Evolutionary conservation across 1,284 basidiomycete species (phyloP).

Genomic region (Sporisorium scitamineum): DNA sequence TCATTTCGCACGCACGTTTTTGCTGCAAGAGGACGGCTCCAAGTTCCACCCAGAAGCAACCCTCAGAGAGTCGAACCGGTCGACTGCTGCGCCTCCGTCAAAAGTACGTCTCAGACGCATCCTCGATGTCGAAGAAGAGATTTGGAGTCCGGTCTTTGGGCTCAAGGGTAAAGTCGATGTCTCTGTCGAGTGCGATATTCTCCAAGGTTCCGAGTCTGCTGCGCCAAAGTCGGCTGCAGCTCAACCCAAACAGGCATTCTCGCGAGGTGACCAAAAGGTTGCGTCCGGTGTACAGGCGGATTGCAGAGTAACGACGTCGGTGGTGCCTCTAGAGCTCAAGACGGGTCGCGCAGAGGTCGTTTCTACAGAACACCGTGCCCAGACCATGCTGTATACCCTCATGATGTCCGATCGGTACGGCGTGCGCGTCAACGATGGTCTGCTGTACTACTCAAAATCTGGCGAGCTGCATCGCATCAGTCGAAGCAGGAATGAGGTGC

Average conservation of each 20-base stretch:
- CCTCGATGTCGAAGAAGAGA: conserved; percentile 90
- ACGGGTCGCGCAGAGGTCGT: conserved; percentile 81
- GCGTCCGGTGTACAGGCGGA: background rate
- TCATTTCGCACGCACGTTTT: conserved; percentile 56
- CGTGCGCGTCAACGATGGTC: conserved; percentile 74
- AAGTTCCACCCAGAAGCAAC: conserved; percentile 44
- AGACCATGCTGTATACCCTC: conserved; percentile 96
- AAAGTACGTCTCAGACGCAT: conserved; percentile 50
- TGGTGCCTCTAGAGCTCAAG: conserved; percentile 91
- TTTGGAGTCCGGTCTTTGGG: conserved; percentile 94
- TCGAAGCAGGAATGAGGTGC: conserved; percentile 82
- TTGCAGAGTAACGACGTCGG: conserved; percentile 55
- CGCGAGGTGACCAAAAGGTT: conserved; percentile 7
- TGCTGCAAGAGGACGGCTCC: conserved; percentile 31
- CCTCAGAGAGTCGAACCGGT: conserved; percentile 20
- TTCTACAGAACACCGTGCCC: conserved; percentile 87
- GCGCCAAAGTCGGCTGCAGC: background rate
- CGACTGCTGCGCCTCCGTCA: conserved; percentile 4
- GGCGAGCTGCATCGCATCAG: conserved; percentile 85
- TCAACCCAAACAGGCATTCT: conserved; percentile 13
- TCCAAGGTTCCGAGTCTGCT: conserved; percentile 52
- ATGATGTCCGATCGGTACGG: conserved; percentile 91
- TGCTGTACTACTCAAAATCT: conserved; percentile 93
- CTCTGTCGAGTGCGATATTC: conserved; percentile 75
- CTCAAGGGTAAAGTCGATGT: conserved; percentile 96